A percentile compares a stretch with the other conserved stretches of the same genome.
phyloP scores from a whole-genome alignment of 306 rosid genomes.

The Vigna reflexopilosa region DNA sequence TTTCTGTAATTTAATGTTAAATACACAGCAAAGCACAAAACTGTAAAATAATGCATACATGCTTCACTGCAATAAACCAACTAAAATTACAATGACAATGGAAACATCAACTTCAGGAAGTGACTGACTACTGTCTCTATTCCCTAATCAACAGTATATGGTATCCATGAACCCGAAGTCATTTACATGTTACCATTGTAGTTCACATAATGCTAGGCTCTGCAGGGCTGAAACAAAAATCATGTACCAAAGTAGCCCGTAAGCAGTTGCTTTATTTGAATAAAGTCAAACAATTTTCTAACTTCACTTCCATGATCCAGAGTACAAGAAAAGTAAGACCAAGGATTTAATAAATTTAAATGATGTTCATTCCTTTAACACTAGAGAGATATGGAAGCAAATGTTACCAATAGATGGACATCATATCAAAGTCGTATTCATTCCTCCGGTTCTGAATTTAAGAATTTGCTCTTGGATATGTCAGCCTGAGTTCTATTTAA shows the following conservation, averaged over 20 bases:
- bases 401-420: slow-evolving; percentile 1
- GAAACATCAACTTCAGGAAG: slow-evolving; percentile 4
- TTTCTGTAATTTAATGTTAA: neutral
- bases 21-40: neutral
- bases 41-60: slow-evolving; percentile 25
- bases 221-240: slow-evolving; percentile 16
- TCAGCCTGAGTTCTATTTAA: slow-evolving; percentile 7
- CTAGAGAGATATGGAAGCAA: slow-evolving; percentile 6
- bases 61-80: neutral
- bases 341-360: neutral
- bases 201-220: slow-evolving; percentile 27
- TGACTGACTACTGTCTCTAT: slow-evolving; percentile 17
- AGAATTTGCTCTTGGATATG: neutral
- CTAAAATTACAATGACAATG: neutral
- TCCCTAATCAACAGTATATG: slow-evolving; percentile 8
- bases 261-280: slow-evolving; percentile 28
- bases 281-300: slow-evolving; percentile 11
- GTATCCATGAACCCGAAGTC: slow-evolving; percentile 24
- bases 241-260: neutral
- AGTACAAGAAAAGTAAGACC: slow-evolving; percentile 17
- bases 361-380: neutral
- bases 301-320: slow-evolving; percentile 30
- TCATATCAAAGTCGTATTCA: neutral
- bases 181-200: slow-evolving; percentile 19
- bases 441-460: slow-evolving; percentile 16